These are phyloP conservation scores for Linum tenue DNA, from an alignment of 345 rosid species.

Conservation along the genomic window DNA sequence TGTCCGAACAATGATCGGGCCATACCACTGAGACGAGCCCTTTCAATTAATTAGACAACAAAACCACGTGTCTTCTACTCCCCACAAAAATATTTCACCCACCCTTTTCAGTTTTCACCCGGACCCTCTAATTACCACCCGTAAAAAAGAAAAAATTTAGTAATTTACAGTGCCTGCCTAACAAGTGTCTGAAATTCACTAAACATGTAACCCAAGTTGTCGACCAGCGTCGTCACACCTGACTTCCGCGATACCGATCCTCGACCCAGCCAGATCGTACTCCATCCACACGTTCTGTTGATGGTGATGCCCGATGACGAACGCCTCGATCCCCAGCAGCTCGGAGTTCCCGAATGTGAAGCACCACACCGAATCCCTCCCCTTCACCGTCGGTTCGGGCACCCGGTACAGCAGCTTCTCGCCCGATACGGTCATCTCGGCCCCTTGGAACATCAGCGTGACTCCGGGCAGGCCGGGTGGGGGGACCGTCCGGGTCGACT, in stretches of 20 bases:
- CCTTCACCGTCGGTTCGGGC: conserved; percentile 38
- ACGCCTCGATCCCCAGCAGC: conserved; percentile 73
- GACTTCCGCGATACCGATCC: conserved; percentile 67
- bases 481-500: conserved; percentile 10
- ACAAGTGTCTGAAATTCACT: neutral
- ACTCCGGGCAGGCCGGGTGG: conserved; percentile 50
- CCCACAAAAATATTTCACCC: no score
- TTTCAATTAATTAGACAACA: no score
- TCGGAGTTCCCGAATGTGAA: conserved; percentile 86
- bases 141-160: neutral
- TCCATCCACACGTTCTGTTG: conserved; percentile 94
- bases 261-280: conserved; percentile 64
- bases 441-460: conserved; percentile 61
- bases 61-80: no score
- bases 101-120: no score
- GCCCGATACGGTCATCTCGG: conserved; percentile 61
- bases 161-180: neutral
- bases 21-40: no score
- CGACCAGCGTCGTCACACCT: conserved; percentile 72
- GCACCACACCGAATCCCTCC: conserved; percentile 65
- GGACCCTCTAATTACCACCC: no score
- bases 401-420: conserved; percentile 53
- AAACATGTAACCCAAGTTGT: conserved; percentile 34
- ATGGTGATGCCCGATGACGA: conserved; percentile 86
- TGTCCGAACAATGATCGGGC: no score